phyloP scores from a whole-genome alignment of 805 yeast species.

The Lachancea waltii region DNA sequence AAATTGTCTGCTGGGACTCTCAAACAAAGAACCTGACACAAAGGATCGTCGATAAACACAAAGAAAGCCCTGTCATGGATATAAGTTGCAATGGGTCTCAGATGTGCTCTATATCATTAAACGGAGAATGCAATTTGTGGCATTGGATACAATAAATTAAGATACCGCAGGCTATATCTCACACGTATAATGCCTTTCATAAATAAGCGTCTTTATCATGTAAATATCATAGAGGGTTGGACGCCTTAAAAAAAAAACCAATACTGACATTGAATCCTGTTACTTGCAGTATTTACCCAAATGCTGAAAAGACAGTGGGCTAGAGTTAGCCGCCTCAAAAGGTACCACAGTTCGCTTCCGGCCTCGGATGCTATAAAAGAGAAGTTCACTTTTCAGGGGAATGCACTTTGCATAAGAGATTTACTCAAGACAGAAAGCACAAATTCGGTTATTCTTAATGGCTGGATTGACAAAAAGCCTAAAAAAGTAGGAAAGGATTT shows the following conservation, averaged over 20 bases:
- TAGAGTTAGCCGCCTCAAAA: slow-evolving; percentile 9
- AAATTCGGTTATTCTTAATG: slow-evolving; percentile 49
- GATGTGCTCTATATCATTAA: slow-evolving; percentile 23
- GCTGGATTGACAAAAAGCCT: slow-evolving; percentile 80
- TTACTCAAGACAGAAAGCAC: slow-evolving; percentile 6
- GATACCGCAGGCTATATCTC: too few relatives aligned
- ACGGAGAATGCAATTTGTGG: slow-evolving; percentile 28
- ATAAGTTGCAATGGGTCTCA: slow-evolving; percentile 16
- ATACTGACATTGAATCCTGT: too few relatives aligned
- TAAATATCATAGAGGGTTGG: too few relatives aligned
- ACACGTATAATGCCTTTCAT: too few relatives aligned
- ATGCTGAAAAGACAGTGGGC: slow-evolving; percentile 7
- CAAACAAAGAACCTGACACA: slow-evolving; percentile 19
- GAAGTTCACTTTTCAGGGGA: slow-evolving; percentile 15
- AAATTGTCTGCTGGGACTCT: slow-evolving; percentile 25
- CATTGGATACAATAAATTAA: slow-evolving; percentile 14
- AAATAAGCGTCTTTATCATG: too few relatives aligned
- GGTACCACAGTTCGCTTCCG: slow-evolving; percentile 12
- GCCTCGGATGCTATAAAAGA: slow-evolving; percentile 10
- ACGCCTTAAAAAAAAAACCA: too few relatives aligned
- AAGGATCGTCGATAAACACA: slow-evolving; percentile 11
- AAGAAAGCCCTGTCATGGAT: slow-evolving; percentile 21
- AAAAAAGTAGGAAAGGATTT: slow-evolving; percentile 56
- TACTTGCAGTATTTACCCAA: too few relatives aligned
- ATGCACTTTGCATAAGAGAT: slow-evolving; percentile 12